Percentiles rank a stretch among this genome's conserved stretches.
Conservation (phyloP, 1,284 basidiomycete genomes). For the Athelia psychrophila region DNA sequence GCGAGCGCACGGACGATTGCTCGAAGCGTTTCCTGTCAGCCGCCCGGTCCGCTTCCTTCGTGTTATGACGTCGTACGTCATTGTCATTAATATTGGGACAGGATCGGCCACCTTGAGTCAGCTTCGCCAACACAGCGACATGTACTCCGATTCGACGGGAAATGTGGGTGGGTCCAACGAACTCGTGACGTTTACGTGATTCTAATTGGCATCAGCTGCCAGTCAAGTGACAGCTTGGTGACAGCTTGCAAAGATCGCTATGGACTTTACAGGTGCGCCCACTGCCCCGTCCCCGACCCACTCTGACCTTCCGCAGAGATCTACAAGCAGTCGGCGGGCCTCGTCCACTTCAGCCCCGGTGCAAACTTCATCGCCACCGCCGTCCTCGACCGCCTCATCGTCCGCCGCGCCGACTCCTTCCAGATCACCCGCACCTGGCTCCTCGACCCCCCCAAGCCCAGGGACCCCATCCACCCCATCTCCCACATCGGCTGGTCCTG, state of each 20-base stretch:
- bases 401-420: conserved; percentile 74
- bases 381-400: conserved; percentile 66
- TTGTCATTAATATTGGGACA: too few species aligned
- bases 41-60: too few species aligned
- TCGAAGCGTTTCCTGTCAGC: too few species aligned
- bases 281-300: not conserved
- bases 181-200: too few species aligned
- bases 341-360: conserved; percentile 73
- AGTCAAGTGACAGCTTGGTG: not conserved
- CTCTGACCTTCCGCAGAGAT: conserved; percentile 79
- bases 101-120: too few species aligned
- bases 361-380: conserved; percentile 74
- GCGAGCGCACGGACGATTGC: too few species aligned
- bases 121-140: too few species aligned
- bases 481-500: conserved; percentile 80
- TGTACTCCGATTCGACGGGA: too few species aligned
- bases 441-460: conserved; percentile 48
- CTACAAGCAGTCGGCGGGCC: conserved; percentile 65
- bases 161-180: too few species aligned
- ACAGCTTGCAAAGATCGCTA: not conserved
- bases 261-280: not conserved
- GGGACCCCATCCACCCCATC: conserved; percentile 47
- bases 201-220: not conserved
- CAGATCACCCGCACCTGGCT: conserved; percentile 74
- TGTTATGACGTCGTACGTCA: too few species aligned